phyloP scores from a whole-genome alignment of 2,329 filamentous ascomycete genomes.

The Hypoxylon sp. region DNA sequence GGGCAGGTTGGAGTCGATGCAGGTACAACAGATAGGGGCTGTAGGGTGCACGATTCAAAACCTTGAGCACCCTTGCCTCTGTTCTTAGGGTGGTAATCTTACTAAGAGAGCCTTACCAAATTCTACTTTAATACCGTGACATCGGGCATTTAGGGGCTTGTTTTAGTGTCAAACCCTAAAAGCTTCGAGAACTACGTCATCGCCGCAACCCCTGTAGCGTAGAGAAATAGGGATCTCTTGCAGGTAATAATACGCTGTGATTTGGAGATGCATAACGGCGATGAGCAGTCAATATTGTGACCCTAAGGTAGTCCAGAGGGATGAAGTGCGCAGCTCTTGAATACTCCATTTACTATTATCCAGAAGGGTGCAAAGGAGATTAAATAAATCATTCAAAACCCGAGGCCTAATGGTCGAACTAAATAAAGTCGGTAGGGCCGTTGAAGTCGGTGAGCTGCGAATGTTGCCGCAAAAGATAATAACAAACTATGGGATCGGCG shows the following conservation, averaged over 20 bases:
- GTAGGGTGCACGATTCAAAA: background rate
- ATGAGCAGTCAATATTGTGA: conserved; percentile 26
- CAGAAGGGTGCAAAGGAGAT: background rate
- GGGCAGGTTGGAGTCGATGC: background rate
- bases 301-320: background rate
- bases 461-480: conserved; percentile 4
- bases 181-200: conserved; percentile 20
- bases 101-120: conserved; percentile 26
- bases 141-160: conserved; percentile 32
- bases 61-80: conserved; percentile 5
- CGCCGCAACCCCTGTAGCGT: background rate
- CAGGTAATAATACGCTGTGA: conserved; percentile 24
- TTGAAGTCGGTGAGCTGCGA: conserved; percentile 30
- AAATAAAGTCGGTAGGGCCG: background rate
- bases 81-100: conserved; percentile 8
- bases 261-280: conserved; percentile 12
- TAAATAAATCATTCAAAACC: background rate
- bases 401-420: background rate
- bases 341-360: background rate
- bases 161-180: conserved; percentile 11
- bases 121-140: conserved; percentile 32
- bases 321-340: conserved; percentile 2
- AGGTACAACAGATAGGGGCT: conserved; percentile 16
- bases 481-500: conserved; percentile 27
- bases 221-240: conserved; percentile 27